These are phyloP conservation scores for Scheffersomyces stipitis DNA, from an alignment of 805 yeast genomes.

Conservation along the genomic window DNA sequence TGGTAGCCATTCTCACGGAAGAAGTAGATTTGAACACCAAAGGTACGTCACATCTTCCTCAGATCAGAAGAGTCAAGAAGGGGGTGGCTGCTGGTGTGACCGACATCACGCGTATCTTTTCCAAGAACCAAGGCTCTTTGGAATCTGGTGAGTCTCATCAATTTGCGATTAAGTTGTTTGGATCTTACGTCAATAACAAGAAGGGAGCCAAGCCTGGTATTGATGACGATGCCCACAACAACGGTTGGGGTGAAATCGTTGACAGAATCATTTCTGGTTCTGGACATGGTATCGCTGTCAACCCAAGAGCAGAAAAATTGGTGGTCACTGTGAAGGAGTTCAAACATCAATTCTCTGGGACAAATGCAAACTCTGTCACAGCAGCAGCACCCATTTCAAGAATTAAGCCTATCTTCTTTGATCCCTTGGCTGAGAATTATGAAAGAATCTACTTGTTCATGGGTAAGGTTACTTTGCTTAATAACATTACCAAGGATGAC, in stretches of 20 bases:
- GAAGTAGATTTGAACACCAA: conserved; percentile 48
- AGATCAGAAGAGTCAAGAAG: conserved; percentile 52
- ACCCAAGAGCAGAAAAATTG: conserved; percentile 75
- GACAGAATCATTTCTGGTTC: conserved; percentile 78
- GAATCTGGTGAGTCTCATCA: conserved; percentile 66
- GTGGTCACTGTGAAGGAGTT: conserved; percentile 73
- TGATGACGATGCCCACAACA: conserved; percentile 32
- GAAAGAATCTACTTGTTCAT: conserved; percentile 61
- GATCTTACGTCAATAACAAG: conserved; percentile 57
- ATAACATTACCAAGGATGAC: conserved; percentile 30
- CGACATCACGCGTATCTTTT: conserved; percentile 77
- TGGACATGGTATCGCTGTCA: conserved; percentile 72
- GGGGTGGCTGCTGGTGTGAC: conserved; percentile 90
- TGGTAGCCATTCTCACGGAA: conserved; percentile 77
- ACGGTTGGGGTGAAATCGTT: conserved; percentile 88
- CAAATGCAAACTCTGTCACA: conserved; percentile 22
- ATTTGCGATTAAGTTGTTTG: conserved; percentile 68
- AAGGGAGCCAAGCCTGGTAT: conserved; percentile 22
- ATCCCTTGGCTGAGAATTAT: conserved; percentile 57
- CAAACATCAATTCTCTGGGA: conserved; percentile 42
- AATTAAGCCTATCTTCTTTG: conserved; percentile 63
- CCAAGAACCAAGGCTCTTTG: conserved; percentile 59
- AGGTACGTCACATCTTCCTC: conserved; percentile 25
- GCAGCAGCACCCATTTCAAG: conserved; percentile 57
- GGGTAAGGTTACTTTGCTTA: conserved; percentile 47